phyloP scores from a whole-genome alignment of 306 rosid genomes.

The Trifolium pratense region DNA sequence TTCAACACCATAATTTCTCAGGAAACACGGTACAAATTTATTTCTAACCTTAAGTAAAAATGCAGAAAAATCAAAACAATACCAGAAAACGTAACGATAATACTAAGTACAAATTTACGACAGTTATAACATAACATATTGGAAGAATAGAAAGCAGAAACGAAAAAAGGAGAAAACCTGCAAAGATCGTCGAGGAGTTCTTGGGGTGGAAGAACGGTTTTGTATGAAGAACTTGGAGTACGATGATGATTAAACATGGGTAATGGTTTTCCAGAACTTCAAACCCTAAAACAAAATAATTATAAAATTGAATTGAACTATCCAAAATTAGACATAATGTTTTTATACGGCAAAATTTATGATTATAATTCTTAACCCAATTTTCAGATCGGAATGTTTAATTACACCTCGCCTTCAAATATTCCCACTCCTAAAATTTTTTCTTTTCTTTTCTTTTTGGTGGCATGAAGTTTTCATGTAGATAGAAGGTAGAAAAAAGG shows the following conservation, averaged over 20 bases:
- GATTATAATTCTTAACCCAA: no score
- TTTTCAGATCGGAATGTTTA: no score
- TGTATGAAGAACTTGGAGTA: slow-evolving; percentile 3
- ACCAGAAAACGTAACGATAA: neutral
- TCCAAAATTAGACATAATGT: neutral
- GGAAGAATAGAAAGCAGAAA: neutral
- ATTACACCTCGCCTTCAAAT: no score
- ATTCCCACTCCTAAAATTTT: no score
- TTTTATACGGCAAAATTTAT: no score
- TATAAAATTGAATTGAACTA: neutral
- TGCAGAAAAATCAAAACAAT: neutral
- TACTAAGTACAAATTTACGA: no score
- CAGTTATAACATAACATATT: no score
- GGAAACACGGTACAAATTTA: neutral
- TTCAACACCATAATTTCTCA: neutral
- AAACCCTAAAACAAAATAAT: neutral
- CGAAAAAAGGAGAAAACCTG: neutral
- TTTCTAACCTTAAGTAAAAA: neutral
- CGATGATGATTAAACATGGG: slow-evolving; percentile 7
- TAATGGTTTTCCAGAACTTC: neutral
- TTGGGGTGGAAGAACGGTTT: slow-evolving; percentile 18
- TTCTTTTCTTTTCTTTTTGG: no score
- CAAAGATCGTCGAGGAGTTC: slow-evolving; percentile 22
- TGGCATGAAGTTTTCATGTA: no score
- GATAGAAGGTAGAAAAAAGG: no score